phyloP scores from a whole-genome alignment of 345 rosid genomes.

The Acer yangbiense region DNA sequence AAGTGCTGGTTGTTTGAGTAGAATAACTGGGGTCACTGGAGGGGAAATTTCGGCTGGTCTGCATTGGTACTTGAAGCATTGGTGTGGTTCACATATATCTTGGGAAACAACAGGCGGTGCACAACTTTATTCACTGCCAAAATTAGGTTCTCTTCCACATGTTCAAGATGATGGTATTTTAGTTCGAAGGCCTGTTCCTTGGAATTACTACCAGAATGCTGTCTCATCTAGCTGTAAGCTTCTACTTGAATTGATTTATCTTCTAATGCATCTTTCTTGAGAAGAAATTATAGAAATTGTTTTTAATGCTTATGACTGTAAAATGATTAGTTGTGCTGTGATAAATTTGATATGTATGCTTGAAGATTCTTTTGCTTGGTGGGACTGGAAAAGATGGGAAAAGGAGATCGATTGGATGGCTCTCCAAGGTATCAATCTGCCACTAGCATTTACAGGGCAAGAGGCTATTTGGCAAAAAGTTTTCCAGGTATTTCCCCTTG shows the following conservation, averaged over 20 bases:
- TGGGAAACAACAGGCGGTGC: constrained; percentile 77
- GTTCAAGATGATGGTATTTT: constrained; percentile 49
- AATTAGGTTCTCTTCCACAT: constrained; percentile 51
- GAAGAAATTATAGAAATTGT: not conserved
- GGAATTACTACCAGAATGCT: constrained; percentile 84
- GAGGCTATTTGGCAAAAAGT: constrained; percentile 76
- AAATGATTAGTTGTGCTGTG: constrained; percentile 7
- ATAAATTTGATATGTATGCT: not conserved
- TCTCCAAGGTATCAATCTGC: constrained; percentile 73
- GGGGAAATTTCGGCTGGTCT: constrained; percentile 68
- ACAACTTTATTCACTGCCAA: constrained; percentile 49
- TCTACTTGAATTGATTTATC: constrained; percentile 14
- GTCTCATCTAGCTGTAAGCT: constrained; percentile 75
- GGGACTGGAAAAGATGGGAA: constrained; percentile 86
- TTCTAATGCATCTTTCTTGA: constrained; percentile 7
- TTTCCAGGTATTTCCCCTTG: constrained; percentile 48
- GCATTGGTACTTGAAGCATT: constrained; percentile 68
- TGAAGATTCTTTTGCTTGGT: constrained; percentile 74
- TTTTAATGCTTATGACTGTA: not conserved
- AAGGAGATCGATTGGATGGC: constrained; percentile 86
- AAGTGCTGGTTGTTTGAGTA: constrained; percentile 30
- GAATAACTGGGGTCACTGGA: constrained; percentile 63
- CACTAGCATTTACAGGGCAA: constrained; percentile 75
- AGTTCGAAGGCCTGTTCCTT: constrained; percentile 57
- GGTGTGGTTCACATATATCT: constrained; percentile 67